Base-by-base conservation (phyloP, 2,329 filamentous ascomycete species). In the Arachnomyces sp. region DNA sequence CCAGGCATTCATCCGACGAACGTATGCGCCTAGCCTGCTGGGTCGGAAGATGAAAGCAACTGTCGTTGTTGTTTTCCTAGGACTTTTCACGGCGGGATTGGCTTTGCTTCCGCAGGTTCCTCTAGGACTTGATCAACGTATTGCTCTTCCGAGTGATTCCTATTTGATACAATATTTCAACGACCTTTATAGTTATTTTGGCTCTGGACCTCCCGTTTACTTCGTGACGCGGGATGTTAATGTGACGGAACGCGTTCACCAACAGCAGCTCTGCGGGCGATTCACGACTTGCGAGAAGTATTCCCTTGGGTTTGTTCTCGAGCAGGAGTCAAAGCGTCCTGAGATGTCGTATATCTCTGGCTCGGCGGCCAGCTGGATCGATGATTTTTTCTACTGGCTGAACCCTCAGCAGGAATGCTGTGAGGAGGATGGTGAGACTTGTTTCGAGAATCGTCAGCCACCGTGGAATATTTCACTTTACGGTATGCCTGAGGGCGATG, bases 91-190 rank as follows among this genome's bases (percentile, higher is more conserved):
- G 0, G 84, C 84, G 14, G 87, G 82, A 8, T 63, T 98, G 16
- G 87, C 89, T 1, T 69, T 98, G 25, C 74, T 96, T 12, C 93
- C 92, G 0, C 77, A 82, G 48, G 79, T 98, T 13, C 67, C 90
- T 51, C 77, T 98, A 31, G 92, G 92, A 0, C 72, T 98, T 18
- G 92, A 98, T 56, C 92, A 98, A 65, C 81, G 92, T 13, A 90
- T 95, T 40, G 92, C 92, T 8, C 84, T 98, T 43, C 92, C 92
- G 0, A 85, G 84, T 48, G 89, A 86, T 54, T 96, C 90, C 1
- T 98, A 98, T 59, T 71, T 98, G 37, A 94, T 98, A 46, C 79
- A 84, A 7, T 98, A 94, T 63, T 98, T 98, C 65, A 88, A 96
- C 55, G 92, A 98, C 58, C 70, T 98, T 20, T 94, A 95, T 59